phyloP scores from a whole-genome alignment of 2,329 filamentous ascomycete genomes.

The Fusarium lyarnte region DNA sequence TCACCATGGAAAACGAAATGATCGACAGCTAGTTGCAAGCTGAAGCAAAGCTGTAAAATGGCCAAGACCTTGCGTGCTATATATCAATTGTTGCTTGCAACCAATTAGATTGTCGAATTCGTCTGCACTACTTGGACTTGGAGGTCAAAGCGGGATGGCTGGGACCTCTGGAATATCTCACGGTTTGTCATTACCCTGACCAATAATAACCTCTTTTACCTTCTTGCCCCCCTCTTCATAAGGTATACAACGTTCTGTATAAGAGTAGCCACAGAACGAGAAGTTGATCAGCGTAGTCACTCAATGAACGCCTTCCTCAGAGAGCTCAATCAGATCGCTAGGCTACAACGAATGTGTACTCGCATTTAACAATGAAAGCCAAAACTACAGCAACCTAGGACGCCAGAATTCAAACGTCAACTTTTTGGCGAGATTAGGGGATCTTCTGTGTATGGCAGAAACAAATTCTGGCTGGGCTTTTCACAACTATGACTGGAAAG shows the following conservation, averaged over 20 bases:
- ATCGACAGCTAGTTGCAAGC: not conserved
- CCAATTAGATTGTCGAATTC: no score
- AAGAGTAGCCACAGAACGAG: not conserved
- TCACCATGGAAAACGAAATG: not conserved
- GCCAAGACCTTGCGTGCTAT: not conserved
- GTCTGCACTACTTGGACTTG: no score
- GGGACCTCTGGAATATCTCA: not conserved
- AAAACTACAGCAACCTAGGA: not conserved
- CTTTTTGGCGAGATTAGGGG: accelerated
- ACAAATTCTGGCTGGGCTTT: accelerated
- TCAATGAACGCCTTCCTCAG: no score
- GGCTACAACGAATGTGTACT: not conserved
- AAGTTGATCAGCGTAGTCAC: not conserved
- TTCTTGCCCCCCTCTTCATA: not conserved
- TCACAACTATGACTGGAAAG: not conserved
- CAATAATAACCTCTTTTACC: not conserved
- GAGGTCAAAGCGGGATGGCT: not conserved
- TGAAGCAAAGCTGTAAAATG: not conserved
- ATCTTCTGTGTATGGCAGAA: accelerated
- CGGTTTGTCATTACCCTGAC: no score
- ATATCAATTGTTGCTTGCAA: not conserved
- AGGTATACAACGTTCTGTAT: not conserved
- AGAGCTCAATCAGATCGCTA: not conserved
- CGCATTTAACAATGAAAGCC: not conserved
- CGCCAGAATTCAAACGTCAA: not conserved